Evolutionary conservation across 495 filamentous ascomycete species (phyloP).

Genomic region (Penicillium chermesinum): DNA sequence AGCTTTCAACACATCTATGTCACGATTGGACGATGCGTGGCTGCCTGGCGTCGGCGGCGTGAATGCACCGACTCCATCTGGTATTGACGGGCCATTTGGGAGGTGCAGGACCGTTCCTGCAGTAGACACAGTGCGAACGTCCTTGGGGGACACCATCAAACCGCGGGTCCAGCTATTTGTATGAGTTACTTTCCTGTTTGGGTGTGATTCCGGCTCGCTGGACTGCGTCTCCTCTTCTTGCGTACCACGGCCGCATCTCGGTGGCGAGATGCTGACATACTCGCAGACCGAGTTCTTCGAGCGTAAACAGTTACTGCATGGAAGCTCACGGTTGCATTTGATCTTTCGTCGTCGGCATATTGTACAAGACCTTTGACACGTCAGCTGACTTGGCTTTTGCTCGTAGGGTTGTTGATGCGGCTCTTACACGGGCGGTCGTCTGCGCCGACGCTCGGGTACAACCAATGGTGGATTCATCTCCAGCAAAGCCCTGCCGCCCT

Average conservation of each 20-base stretch:
- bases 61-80: conserved; percentile 14
- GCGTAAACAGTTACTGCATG: conserved; percentile 47
- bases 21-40: conserved; percentile 23
- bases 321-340: conserved; percentile 44
- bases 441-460: conserved; percentile 39
- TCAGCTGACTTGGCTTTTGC: conserved; percentile 1
- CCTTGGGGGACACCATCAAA: neutral
- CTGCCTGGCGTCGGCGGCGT: conserved; percentile 26
- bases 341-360: conserved; percentile 47
- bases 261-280: conserved; percentile 28
- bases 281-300: conserved; percentile 38
- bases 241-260: conserved; percentile 8
- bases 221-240: neutral
- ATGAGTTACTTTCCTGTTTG: neutral
- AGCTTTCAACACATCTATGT: conserved; percentile 33
- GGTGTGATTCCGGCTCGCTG: neutral
- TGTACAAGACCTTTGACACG: conserved; percentile 33
- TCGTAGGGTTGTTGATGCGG: neutral
- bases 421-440: conserved; percentile 43
- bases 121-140: neutral
- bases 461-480: conserved; percentile 15
- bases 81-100: conserved; percentile 10
- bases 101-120: neutral
- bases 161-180: neutral
- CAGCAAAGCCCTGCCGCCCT: neutral